Evolutionary conservation across 2,329 filamentous ascomycete species (phyloP), one percentile per base, ranked within the genome.

Genomic region (Dothistroma pini): DNA sequence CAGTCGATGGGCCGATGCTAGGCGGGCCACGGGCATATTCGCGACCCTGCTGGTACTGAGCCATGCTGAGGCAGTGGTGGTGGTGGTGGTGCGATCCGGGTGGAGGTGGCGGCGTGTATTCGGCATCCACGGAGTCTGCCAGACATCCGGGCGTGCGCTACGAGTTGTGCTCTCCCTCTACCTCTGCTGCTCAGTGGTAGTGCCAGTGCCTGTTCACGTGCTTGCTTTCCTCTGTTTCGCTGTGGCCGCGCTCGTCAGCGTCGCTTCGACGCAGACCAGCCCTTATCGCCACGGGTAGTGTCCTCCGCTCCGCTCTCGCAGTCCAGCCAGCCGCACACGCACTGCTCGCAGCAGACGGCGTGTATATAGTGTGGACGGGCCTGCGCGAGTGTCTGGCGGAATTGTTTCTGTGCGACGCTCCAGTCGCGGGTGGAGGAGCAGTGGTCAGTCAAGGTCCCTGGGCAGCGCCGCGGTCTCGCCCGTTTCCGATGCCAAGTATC

Each of bases 11-110:
- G 63, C 80, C 82, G 74, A 84, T 81, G 64, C 77, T 76, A 61
- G 74, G 74, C 29, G 62, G 58, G 12, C 51, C 62, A 66, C 75
- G 75, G 76, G 60, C 68, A 63, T 85, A 82, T 71, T 83, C 81
- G 74, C 85, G 81, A 70, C 84, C 83, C 74, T 85, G 83, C 72
- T 86, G 79, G 77, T 87, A 84, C 74, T 88, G 85, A 74, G 86
- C 85, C 86, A 86, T 86, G 68, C 57, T 57, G 63, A 47, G 53
- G 29, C 22, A 32, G 44, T 31, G 56, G 32, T 22, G 50, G 32
- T 41, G 31, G 32, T 55, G 56, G 54, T 58, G 60, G 53, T n/a
- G n/a, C n/a, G n/a, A n/a, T n/a, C n/a, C n/a, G n/a, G n/a, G n/a
- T 61, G 54, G 58, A 3, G 34, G 31, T 12, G 48, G 12, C 25